A percentile compares a stretch with the other conserved stretches of the same genome.
These are phyloP conservation scores for Fusarium sp. DNA, from an alignment of 2,329 filamentous ascomycete species.

Conservation along the genomic window DNA sequence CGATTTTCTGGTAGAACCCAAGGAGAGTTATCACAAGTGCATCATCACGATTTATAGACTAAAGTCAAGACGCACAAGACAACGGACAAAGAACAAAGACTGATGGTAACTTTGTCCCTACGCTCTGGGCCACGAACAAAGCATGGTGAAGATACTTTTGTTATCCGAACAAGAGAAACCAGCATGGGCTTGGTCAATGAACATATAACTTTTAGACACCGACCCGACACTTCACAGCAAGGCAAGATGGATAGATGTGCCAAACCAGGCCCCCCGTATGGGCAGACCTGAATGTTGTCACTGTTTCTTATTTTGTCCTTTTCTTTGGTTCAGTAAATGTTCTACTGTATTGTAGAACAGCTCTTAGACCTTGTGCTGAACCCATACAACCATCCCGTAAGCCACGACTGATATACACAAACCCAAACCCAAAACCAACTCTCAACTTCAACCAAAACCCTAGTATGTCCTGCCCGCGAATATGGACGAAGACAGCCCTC, in stretches of 20 bases:
- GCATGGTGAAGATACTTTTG: neutral
- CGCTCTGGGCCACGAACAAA: conserved; percentile 14
- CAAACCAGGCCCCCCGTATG: neutral
- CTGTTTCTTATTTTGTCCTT: conserved; percentile 24
- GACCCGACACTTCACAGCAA: neutral
- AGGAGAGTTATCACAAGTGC: neutral
- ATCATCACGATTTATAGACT: conserved; percentile 9
- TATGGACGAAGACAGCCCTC: conserved; percentile 1
- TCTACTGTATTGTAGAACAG: conserved; percentile 6
- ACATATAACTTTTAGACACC: neutral
- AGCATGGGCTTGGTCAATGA: too few species aligned
- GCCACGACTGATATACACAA: conserved; percentile 5
- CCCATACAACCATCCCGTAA: conserved; percentile 1
- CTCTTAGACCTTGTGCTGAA: conserved; percentile 4
- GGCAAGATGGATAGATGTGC: neutral
- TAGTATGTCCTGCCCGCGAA: conserved; percentile 1
- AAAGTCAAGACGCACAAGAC: neutral
- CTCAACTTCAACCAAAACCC: neutral
- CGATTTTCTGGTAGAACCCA: neutral
- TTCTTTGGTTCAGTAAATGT: neutral
- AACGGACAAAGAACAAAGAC: conserved; percentile 6
- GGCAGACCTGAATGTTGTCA: conserved; percentile 12
- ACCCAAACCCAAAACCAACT: neutral
- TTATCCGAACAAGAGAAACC: neutral
- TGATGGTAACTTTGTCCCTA: neutral